Conservation (phyloP, 495 filamentous ascomycete species). For the Saxispiralis lemnorum region DNA sequence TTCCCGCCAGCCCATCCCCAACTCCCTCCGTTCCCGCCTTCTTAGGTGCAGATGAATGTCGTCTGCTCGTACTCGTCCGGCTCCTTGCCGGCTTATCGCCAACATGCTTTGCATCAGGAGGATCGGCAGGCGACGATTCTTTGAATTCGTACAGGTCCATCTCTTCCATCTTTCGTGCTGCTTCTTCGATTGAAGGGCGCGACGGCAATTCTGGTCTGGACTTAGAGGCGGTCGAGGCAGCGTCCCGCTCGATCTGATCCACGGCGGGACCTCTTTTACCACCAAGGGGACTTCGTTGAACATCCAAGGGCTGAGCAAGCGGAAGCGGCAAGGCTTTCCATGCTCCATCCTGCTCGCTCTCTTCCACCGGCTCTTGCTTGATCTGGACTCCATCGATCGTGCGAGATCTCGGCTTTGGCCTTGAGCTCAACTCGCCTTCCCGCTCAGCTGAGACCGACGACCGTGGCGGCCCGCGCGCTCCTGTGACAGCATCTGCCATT, state of each 20-base stretch:
- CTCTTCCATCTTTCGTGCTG: conserved; percentile 12
- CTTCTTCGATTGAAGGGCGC: neutral
- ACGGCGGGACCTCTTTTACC: conserved; percentile 1
- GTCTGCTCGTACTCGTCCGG: conserved; percentile 4
- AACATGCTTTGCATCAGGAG: too few species aligned
- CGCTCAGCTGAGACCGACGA: too few species aligned
- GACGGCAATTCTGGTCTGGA: neutral
- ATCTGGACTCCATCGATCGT: neutral
- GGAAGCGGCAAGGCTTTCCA: conserved; percentile 10
- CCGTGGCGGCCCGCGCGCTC: neutral
- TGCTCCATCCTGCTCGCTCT: conserved; percentile 1
- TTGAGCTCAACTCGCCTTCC: neutral
- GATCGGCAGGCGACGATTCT: conserved; percentile 15
- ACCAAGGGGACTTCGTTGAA: conserved; percentile 7
- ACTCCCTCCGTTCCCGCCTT: neutral
- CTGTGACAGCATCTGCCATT: conserved; percentile 22
- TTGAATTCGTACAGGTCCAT: conserved; percentile 25
- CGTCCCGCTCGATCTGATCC: neutral
- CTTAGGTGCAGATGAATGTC: conserved; percentile 14
- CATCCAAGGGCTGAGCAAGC: neutral
- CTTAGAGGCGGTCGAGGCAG: neutral
- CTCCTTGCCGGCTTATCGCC: conserved; percentile 1
- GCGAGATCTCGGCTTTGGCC: neutral
- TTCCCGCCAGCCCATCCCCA: neutral
- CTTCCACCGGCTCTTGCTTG: conserved; percentile 11